Evolutionary conservation across 495 filamentous ascomycete genomes (phyloP), one percentile per base, ranked within the genome.

Genomic region (Penicillium antarcticum): DNA sequence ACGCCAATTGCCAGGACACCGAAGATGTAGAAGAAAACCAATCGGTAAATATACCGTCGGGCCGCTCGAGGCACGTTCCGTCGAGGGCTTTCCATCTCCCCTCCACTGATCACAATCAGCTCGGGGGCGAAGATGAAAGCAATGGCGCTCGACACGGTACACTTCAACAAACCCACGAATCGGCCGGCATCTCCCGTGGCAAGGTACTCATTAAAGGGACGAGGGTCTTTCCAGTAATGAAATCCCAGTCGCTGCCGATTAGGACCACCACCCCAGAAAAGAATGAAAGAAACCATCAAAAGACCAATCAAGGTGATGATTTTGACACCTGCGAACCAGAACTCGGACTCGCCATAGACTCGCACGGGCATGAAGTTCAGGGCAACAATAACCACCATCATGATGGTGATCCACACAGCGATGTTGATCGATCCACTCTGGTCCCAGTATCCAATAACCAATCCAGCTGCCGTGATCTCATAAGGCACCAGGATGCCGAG

Each of bases 41-140:
- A 87, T 43, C 91, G 87, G 77, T 87, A 92, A 68, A 95, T 92
- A 47, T 89, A 88, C 48, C 89, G 82, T 37, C 85, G 85, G 9
- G 85, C 85, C 5, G 91, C 91, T 51, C 79, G 78, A 42, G 90
- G 90, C 48, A 96, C 83, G 42, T 87, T 86, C 58, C 82, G 83
- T 29, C 84, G 75, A 2, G 91, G 91, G 53, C 88, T 88, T 18
- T 79, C 80, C 50, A 89, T 85, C 68, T 96, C 91, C 67, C 73
- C 80, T 26, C 69, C 79, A n/a, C 76, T 76, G 37, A 80, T 72
- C 41, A 80, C 72, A 44, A 84, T 67, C 31, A 82, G 58, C 56
- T 84, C 80, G 0, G 79, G 78, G 2, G 77, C 77, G 53, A 80
- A 79, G 39, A 77, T 76, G 57, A 81, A 84, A 1, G 79, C 72